Base-by-base conservation (phyloP, 305 asterid genomes). In the Lippia alba region DNA sequence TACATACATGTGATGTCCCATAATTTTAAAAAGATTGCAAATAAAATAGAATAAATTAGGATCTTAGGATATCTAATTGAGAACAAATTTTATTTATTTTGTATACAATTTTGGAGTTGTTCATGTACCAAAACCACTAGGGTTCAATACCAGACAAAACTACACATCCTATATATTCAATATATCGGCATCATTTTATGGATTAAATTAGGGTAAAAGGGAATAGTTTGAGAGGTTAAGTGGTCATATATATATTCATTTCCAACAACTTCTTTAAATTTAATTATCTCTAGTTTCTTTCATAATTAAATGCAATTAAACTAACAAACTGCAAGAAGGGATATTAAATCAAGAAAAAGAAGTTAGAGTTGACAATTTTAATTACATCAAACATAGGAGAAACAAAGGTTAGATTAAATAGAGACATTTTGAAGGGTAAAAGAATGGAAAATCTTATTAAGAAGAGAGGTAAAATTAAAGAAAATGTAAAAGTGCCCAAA, bases 51-150 rank as follows among this genome's bases (percentile, higher is more conserved):
- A 32, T 20, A 10, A 44, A 12, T 18, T 56, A 50, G 41, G 73
- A 76, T 76, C 77, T 14, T 24, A 12, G 18, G 54, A 12, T 48
- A 4, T 48, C 54, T 76, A 61, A 62, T 44, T 64, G 74, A 59
- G 40, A 49, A 57, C 79, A 57, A 56, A 75, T 53, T 56, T 64
- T 64, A 72, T 59, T 54, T 36, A 34, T 19, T 12, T 33, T 33
- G 39, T 24, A 33, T 59, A 48, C 59, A 33, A 24, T 50, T 16
- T 45, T 64, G 72, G 61, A 46, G 16, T 56, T 72, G 61, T 18
- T 66, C 34, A 24, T 56, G 66, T 55, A 73, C 30, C 77, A 54
- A 73, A 19, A 8, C 11, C 45, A 0, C 16, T 18, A 67, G 20
- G 39, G 19, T 39, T 40, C 63, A 67, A 1, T 10, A 16, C 50